Base-by-base conservation (phyloP, 495 filamentous ascomycete genomes). In the Aspergillus biplanus region DNA sequence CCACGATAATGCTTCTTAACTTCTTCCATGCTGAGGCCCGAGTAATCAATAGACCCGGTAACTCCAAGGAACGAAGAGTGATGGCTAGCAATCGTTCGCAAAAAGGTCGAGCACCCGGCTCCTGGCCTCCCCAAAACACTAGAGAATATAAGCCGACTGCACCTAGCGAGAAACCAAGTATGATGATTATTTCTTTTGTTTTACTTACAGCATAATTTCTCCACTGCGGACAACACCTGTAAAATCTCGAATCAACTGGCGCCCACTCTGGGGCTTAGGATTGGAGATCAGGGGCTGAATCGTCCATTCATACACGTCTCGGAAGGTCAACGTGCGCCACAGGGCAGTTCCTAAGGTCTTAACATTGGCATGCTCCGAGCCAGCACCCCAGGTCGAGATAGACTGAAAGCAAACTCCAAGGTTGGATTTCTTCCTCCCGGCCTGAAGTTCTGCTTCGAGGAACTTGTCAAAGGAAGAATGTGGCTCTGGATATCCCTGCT, bases 31-130 rank as follows among this genome's bases (percentile, higher is more conserved):
- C 81, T 83, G 35, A 93, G 89, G 2, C 89, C 87, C 0, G 91
- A 92, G 69, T 94, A 96, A 3, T 87, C 79, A 0, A 96, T 89
- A 15, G 92, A 88, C 13, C 92, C 93, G 6, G 86, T 82, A n/a
- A 96, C 82, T 11, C 81, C 80, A 6, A 91, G 89, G 67, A 92
- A 96, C 7, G 92, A 93, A 56, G 81, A 85, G 31, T 91, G 84
- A 64, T 92, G 88, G 66, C 94, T 93, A 15, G 89, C 86, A 62
- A 97, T 87, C 18, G 88, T 86, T 69, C 93, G 93, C 16, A 97
- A 79, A 66, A 97, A 93, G 0, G 92, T 94, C 0, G 93, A 93
- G 72, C 93, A 97, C 37, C 92, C 92, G 7, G 88, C 87, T 4
- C 93, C 93, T 2, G 93, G 93, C 56, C 90, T 84, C 21, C 93